A percentile compares a stretch with the other conserved stretches of the same genome.
Evolutionary conservation across 139 green algal genomes (phyloP).

Genomic region (Marvania coccoides): DNA sequence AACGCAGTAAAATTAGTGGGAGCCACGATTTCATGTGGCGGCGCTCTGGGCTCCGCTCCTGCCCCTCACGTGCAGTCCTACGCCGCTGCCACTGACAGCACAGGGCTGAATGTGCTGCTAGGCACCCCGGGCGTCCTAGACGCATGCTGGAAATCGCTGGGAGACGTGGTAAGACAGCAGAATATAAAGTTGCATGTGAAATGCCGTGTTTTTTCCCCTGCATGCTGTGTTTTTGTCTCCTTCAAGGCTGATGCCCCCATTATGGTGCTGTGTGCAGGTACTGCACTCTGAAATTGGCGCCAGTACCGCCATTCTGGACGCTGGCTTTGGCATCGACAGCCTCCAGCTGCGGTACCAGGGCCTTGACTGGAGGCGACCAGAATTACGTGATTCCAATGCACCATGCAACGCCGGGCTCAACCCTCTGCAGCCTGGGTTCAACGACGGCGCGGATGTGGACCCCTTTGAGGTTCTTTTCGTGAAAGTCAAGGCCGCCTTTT

Average conservation of each 20-base stretch:
- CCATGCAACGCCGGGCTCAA: constrained; percentile 27
- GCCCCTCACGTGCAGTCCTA: constrained; percentile 46
- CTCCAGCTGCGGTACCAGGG: constrained; percentile 49
- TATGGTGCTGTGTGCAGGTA: no score
- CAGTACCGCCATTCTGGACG: constrained; percentile 31
- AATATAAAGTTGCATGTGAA: no score
- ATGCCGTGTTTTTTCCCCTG: no score
- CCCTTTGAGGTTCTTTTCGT: constrained; percentile 73
- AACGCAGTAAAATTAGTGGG: constrained; percentile 48
- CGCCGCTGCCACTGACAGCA: constrained; percentile 35
- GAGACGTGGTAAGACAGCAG: constrained; percentile 6
- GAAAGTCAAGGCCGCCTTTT: constrained; percentile 61
- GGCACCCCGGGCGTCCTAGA: not conserved
- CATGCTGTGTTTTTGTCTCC: no score
- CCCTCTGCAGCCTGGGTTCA: constrained; percentile 30
- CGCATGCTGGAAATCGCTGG: not conserved
- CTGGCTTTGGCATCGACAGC: constrained; percentile 40
- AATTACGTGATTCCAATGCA: not conserved
- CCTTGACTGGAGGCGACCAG: constrained; percentile 17
- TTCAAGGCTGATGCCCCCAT: no score
- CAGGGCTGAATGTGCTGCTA: constrained; percentile 19
- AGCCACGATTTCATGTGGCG: constrained; percentile 38
- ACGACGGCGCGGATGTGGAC: constrained; percentile 60
- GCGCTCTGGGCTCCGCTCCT: constrained; percentile 9
- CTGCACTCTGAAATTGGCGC: constrained; percentile 37